Evolutionary conservation across 805 yeast genomes (phyloP).

Genomic region (Candida tammaniensis): DNA sequence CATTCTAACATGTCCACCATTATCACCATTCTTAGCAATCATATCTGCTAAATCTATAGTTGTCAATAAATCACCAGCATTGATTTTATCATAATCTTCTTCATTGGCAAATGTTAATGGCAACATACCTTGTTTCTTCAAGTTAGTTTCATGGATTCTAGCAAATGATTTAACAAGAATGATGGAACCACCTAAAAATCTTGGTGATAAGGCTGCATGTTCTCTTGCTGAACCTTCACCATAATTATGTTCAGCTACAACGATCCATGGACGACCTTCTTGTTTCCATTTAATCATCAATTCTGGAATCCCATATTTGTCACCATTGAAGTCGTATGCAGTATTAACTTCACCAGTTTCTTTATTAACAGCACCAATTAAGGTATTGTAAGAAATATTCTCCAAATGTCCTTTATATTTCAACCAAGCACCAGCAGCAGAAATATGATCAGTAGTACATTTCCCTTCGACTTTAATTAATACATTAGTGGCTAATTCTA

Average conservation of each 20-base stretch:
- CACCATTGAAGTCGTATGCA: conserved; percentile 84
- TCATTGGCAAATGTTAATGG: conserved; percentile 92
- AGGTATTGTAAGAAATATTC: conserved; percentile 90
- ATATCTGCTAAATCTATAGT: conserved; percentile 73
- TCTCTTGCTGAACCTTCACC: conserved; percentile 99
- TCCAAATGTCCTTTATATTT: conserved; percentile 97
- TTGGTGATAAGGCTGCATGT: conserved; percentile 95
- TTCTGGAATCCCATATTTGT: conserved; percentile 82
- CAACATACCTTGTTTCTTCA: conserved; percentile 96
- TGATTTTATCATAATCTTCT: conserved; percentile 77
- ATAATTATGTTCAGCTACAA: conserved; percentile 95
- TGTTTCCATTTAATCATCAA: conserved; percentile 94
- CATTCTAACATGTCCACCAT: conserved; percentile 76
- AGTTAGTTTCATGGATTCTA: conserved; percentile 95
- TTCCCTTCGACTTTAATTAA: conserved; percentile 93
- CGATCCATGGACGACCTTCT: conserved; percentile 84
- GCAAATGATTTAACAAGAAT: conserved; percentile 94
- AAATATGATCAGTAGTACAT: conserved; percentile 97
- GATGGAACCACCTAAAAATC: conserved; percentile 88
- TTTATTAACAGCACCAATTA: conserved; percentile 94
- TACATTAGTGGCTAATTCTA: conserved; percentile 75
- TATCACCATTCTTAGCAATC: conserved; percentile 78
- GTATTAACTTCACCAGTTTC: conserved; percentile 95
- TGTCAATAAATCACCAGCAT: conserved; percentile 73
- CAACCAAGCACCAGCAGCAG: conserved; percentile 99